phyloP scores from a whole-genome alignment of 805 yeast species.

The Blastobotrys mokoenaii region DNA sequence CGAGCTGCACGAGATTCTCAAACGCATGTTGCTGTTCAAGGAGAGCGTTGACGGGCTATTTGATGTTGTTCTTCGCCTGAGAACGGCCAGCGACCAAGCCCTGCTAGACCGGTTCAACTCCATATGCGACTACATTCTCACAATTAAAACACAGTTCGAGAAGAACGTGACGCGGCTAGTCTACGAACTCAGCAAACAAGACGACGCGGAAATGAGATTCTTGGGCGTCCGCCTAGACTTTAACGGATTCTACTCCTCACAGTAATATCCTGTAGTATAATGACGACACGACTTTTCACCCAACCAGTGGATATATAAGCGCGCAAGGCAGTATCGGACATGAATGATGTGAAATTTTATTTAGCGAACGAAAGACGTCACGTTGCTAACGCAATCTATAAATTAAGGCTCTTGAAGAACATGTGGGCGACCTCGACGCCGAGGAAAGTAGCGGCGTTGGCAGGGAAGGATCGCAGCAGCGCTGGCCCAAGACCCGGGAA shows the following conservation, averaged over 20 bases:
- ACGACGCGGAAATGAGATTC: slow-evolving; percentile 28
- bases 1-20: slow-evolving; percentile 27
- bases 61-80: slow-evolving; percentile 15
- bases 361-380: background rate
- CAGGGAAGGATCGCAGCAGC: slow-evolving; percentile 88
- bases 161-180: slow-evolving; percentile 21
- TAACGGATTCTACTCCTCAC: slow-evolving; percentile 23
- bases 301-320: too few relatives aligned
- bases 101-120: slow-evolving; percentile 10
- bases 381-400: slow-evolving; percentile 1
- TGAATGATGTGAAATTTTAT: too few relatives aligned
- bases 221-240: slow-evolving; percentile 30
- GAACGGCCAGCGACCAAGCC: background rate
- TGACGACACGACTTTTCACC: too few relatives aligned
- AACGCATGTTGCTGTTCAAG: slow-evolving; percentile 21
- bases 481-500: slow-evolving; percentile 99
- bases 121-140: slow-evolving; percentile 11
- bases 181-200: slow-evolving; percentile 19
- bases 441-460: slow-evolving; percentile 96
- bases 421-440: slow-evolving; percentile 78
- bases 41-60: slow-evolving; percentile 18
- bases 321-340: too few relatives aligned
- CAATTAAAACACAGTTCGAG: slow-evolving; percentile 16
- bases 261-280: background rate
- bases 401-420: slow-evolving; percentile 21